phyloP scores from a whole-genome alignment of 2,329 filamentous ascomycete species.

The Microdochium bolleyi region DNA sequence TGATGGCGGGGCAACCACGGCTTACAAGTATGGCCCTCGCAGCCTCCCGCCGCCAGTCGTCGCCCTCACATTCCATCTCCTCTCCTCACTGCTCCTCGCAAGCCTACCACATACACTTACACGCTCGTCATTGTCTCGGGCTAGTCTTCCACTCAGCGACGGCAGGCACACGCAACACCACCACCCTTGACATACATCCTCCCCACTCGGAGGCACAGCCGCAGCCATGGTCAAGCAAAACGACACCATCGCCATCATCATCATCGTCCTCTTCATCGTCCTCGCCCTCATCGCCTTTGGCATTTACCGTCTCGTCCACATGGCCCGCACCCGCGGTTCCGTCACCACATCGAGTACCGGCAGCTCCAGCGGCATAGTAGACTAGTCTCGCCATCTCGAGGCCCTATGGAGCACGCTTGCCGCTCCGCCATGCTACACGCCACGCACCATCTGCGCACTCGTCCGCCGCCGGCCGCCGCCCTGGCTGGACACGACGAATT shows the following conservation, averaged over 20 bases:
- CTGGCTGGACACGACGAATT: background rate
- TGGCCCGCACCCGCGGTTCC: conserved; percentile 29
- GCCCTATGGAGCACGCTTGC: no score
- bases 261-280: conserved; percentile 58
- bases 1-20: conserved; percentile 40
- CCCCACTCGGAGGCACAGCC: conserved; percentile 8
- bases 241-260: conserved; percentile 61
- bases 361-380: conserved; percentile 5
- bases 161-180: no score
- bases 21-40: conserved; percentile 19
- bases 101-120: background rate
- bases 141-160: no score
- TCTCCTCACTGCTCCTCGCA: background rate
- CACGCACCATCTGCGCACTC: background rate
- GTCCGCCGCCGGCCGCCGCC: no score
- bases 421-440: no score
- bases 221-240: conserved; percentile 52
- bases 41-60: background rate
- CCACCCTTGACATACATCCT: background rate
- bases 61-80: background rate
- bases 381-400: background rate
- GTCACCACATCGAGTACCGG: conserved; percentile 12
- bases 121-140: background rate
- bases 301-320: conserved; percentile 53
- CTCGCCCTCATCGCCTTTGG: conserved; percentile 54